Base-by-base conservation (phyloP, 495 filamentous ascomycete species). In the Penicillium coprophilum region DNA sequence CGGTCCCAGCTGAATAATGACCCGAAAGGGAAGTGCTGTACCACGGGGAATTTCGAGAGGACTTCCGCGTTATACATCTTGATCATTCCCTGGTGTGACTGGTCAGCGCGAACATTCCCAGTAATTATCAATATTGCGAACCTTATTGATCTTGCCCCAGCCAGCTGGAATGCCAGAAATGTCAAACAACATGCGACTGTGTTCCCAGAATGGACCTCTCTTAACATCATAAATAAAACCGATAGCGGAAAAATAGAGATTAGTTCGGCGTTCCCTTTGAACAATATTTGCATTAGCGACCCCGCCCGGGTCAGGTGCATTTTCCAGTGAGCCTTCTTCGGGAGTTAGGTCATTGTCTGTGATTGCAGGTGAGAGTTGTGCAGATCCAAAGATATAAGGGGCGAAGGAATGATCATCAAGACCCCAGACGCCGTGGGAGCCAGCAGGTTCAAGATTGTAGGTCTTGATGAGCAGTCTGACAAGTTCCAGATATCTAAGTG, bases 201-300 rank as follows among this genome's bases (percentile, higher is more conserved):
- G 94, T 63, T 97, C 94, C 95, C 94, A 97, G 71, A 99, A 99
- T 1, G 95, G 94, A 0, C 94, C 94, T 51, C 78, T 91, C 70
- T 99, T 99, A 49, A 99, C 94, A 74, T 97, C 95, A 68, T 96
- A 88, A 65, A 99, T 97, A 74, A 99, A 99, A 9, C 90, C 92
- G 58, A 99, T 82, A n/a, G 94, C 95, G n/a, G 86, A 87, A 77
- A 97, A 99, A 71, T 99, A 99, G 78, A 99, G 82, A 70, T 97
- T 96, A 13, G 63, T 76, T 50, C 78, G 76, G 50, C 90, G 78
- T 67, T 92, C 84, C 40, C 79, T 73, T 41, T 89, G 80, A 28
- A 96, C 92, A 15, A 83, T 69, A 23, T 71, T 73, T 3, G 75
- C 63, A 59, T 91, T 92, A 11, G 82, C 77, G 5, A 97, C 82